Conservation (phyloP, 108 stramenopile species). For the Nitzschia sp. region DNA sequence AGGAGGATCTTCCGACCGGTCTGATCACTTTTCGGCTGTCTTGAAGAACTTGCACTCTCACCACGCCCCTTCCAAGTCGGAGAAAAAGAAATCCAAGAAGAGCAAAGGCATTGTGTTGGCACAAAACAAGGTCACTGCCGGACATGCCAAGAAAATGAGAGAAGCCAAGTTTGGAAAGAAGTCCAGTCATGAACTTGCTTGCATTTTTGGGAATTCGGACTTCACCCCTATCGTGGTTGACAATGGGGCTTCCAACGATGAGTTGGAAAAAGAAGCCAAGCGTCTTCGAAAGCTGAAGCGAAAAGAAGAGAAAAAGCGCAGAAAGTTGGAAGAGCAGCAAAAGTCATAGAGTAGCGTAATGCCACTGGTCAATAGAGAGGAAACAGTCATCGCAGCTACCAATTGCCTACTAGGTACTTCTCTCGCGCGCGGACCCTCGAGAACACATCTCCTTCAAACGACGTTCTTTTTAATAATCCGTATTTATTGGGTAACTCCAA, state of each 20-base stretch:
- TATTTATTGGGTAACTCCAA: no score
- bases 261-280: slow-evolving; percentile 7
- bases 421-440: no score
- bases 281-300: slow-evolving; percentile 26
- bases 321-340: neutral
- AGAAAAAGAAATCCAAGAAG: slow-evolving; percentile 17
- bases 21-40: slow-evolving; percentile 55
- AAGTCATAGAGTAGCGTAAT: no score
- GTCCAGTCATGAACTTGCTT: slow-evolving; percentile 68
- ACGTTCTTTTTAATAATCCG: no score
- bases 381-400: no score
- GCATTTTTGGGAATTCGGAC: slow-evolving; percentile 55
- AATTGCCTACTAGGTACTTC: no score
- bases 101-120: slow-evolving; percentile 56
- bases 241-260: neutral
- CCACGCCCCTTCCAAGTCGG: slow-evolving; percentile 13
- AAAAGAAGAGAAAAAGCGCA: slow-evolving; percentile 32
- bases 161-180: slow-evolving; percentile 77
- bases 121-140: slow-evolving; percentile 75
- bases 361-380: no score
- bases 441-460: no score
- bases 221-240: neutral
- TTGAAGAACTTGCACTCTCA: slow-evolving; percentile 40
- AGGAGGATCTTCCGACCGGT: slow-evolving; percentile 42
- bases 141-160: slow-evolving; percentile 77